Conservation (phyloP, 1,284 basidiomycete genomes). For the Trametes sp. region DNA sequence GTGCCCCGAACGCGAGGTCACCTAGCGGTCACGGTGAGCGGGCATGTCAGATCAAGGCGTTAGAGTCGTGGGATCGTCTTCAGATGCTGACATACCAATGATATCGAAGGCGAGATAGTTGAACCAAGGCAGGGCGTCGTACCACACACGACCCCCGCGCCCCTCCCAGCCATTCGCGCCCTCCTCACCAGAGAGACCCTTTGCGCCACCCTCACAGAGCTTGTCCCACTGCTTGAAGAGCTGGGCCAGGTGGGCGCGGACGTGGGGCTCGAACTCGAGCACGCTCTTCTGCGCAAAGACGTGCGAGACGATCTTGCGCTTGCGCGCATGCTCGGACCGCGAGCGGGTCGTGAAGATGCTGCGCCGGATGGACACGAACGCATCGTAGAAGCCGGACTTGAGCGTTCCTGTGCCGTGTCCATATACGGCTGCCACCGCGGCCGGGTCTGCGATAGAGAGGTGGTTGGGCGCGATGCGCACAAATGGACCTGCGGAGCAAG, state of each 20-base stretch:
- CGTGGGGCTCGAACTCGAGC: constrained; percentile 82
- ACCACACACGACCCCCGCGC: constrained; percentile 67
- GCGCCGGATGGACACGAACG: constrained; percentile 72
- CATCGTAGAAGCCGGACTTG: constrained; percentile 81
- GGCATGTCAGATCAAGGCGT: not conserved
- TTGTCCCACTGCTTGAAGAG: constrained; percentile 81
- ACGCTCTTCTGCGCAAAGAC: constrained; percentile 88
- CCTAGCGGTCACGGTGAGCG: constrained; percentile 45
- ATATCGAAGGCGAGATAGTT: constrained; percentile 91
- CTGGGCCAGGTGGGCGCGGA: constrained; percentile 65
- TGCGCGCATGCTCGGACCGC: constrained; percentile 83
- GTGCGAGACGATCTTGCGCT: constrained; percentile 89
- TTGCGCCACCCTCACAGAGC: constrained; percentile 64
- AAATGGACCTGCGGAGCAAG: constrained; percentile 62
- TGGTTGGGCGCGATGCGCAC: constrained; percentile 92
- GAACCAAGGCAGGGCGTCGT: constrained; percentile 79
- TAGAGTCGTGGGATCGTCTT: no score
- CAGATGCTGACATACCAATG: constrained; percentile 66
- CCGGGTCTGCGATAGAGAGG: constrained; percentile 82
- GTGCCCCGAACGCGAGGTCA: constrained; percentile 84
- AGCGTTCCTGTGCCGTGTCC: constrained; percentile 82
- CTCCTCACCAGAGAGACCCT: constrained; percentile 63
- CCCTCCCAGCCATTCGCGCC: constrained; percentile 75
- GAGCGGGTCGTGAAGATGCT: constrained; percentile 89
- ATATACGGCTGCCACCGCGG: constrained; percentile 78